phyloP scores from a whole-genome alignment of 1,139 yeast species.

The Diutina ranongensis region DNA sequence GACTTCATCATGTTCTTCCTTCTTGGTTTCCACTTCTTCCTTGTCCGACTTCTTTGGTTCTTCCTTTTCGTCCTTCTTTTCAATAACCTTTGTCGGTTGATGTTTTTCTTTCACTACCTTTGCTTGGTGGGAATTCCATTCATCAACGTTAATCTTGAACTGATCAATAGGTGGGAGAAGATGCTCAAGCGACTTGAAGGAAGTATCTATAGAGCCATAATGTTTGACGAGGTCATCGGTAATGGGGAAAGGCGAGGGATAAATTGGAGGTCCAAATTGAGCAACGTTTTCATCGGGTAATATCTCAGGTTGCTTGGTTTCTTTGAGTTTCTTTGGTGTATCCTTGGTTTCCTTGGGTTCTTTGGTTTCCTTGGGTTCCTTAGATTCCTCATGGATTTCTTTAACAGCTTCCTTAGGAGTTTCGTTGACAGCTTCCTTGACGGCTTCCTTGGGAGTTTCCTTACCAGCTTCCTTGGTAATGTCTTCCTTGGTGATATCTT shows the following conservation, averaged over 20 bases:
- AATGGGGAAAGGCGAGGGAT: not conserved
- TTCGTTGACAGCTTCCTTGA: too few species aligned
- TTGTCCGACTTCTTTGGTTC: constrained; percentile 4
- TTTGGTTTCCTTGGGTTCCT: constrained; percentile 7
- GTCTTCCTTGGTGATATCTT: too few species aligned
- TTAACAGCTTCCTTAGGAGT: too few species aligned
- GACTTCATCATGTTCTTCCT: constrained; percentile 12
- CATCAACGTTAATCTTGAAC: not conserved
- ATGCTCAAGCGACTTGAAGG: not conserved
- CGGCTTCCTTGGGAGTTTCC: too few species aligned
- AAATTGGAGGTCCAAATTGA: not conserved
- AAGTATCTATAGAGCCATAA: not conserved
- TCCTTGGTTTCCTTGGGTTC: not conserved
- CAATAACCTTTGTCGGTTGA: constrained; percentile 9
- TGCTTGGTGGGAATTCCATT: not conserved
- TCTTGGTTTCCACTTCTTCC: constrained; percentile 7
- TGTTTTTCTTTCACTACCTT: constrained; percentile 10
- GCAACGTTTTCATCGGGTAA: not conserved
- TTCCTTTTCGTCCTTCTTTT: constrained; percentile 7
- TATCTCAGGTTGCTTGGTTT: not conserved
- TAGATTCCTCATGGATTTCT: constrained; percentile 8
- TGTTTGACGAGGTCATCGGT: not conserved
- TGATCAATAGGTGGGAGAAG: not conserved
- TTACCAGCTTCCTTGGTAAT: too few species aligned
- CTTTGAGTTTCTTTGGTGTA: not conserved